A percentile compares a stretch with the other conserved stretches of the same genome.
Evolutionary conservation across 208 protist species (phyloP).

Genomic region (Acanthamoeba triangularis): DNA sequence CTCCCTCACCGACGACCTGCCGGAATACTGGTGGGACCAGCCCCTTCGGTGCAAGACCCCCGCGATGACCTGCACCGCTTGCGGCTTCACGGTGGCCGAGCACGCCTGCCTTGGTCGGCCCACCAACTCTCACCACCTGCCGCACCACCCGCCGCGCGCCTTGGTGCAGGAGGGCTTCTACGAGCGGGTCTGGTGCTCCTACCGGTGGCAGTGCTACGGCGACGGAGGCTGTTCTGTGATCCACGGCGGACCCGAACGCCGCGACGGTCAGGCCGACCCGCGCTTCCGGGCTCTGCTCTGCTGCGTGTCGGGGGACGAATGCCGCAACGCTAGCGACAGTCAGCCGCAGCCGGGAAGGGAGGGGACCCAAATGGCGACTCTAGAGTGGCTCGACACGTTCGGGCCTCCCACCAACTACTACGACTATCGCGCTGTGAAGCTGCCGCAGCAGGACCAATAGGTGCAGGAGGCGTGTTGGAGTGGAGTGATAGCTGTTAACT

Average conservation of each 20-base stretch:
- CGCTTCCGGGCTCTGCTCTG: not conserved
- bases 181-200: conserved; percentile 1
- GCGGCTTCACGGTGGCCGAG: conserved; percentile 8
- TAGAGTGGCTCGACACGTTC: conserved; percentile 1
- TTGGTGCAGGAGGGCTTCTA: conserved; percentile 21
- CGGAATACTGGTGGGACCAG: not conserved
- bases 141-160: not conserved
- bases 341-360: not conserved
- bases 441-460: not conserved
- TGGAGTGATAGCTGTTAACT: too few species aligned
- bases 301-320: not conserved
- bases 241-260: not conserved
- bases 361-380: not conserved
- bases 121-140: not conserved
- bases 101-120: not conserved
- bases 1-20: not conserved
- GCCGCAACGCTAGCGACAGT: not conserved
- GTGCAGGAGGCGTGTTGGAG: too few species aligned
- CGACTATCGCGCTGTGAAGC: not conserved
- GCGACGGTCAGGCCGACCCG: not conserved
- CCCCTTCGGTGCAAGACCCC: not conserved
- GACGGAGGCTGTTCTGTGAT: not conserved
- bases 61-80: conserved; percentile 10
- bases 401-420: conserved; percentile 29
- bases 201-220: not conserved